Evolutionary conservation across 495 filamentous ascomycete species (phyloP), one percentile per base, ranked within the genome.

Genomic region (Lentithecium fluviatile): DNA sequence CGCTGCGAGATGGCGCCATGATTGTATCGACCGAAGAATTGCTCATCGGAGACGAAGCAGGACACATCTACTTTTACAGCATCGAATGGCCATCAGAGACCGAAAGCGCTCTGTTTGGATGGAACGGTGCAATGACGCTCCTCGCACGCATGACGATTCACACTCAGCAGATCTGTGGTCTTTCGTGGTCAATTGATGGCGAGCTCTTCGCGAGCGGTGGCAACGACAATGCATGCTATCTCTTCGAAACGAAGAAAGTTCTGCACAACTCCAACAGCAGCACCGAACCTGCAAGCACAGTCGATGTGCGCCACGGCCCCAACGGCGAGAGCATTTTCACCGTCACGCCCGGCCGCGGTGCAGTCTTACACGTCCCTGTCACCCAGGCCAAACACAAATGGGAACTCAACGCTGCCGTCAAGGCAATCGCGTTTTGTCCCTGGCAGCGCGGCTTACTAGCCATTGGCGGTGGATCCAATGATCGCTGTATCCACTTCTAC

Each of bases 391-490:
- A 84, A 62, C 84, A 95, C 69, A 80, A 80, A 34, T 90, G 94
- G 80, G 37, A 75, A 7, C 90, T 97, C 73, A 82, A 85, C 13
- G 93, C 94, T 1, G 94, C 94, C 8, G 89, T 97, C 66, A 98
- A 98, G 73, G 94, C 94, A 21, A 92, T 97, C 60, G 94, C 94
- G 10, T 97, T 97, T 75, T 96, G 94, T 43, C 94, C 94, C 5
- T 97, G 93, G 93, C 89, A 91, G 56, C 82, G 86, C 29, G 88
- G 88, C 17, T 78, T 98, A 0, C 76, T 98, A 47, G 94, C 94
- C 25, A 95, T 92, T 7, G 94, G 94, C 0, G 94, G 94, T 25
- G 94, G 94, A 19, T 88, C 87, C 48, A 96, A 96, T 69, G 93
- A 97, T 73, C 89, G 91, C 61, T 87, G 88, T 68, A 96, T 98